Evolutionary conservation across 345 rosid genomes (phyloP).

Genomic region (Excoecaria agallocha): DNA sequence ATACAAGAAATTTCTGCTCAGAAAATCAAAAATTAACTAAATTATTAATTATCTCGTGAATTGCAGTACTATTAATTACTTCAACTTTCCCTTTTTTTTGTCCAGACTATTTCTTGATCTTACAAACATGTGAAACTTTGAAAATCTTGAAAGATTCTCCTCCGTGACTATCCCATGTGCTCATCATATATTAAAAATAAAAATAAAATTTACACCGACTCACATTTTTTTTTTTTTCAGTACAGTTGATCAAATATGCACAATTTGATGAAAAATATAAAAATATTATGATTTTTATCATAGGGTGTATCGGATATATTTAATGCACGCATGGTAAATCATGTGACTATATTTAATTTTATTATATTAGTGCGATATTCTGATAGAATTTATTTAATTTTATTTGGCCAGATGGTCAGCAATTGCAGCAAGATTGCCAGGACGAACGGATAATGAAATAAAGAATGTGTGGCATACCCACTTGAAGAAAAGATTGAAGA

Average conservation of each 20-base stretch:
- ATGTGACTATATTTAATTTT: neutral
- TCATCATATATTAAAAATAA: neutral
- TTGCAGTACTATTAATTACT: neutral
- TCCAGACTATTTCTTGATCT: neutral
- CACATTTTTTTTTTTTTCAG: neutral
- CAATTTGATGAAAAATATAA: no score
- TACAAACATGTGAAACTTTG: slow-evolving; percentile 14
- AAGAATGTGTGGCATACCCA: slow-evolving; percentile 87
- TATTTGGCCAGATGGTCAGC: slow-evolving; percentile 64
- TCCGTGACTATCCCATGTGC: neutral
- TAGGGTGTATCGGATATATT: no score
- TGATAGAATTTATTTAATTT: neutral
- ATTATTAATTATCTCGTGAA: neutral
- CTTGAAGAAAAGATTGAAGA: slow-evolving; percentile 58
- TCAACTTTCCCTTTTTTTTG: no score
- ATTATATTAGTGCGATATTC: neutral
- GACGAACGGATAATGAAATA: slow-evolving; percentile 82
- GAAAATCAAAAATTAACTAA: no score
- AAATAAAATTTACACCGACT: neutral
- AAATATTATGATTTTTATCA: no score
- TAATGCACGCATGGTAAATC: no score
- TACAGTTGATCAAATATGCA: no score
- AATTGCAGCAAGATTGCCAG: slow-evolving; percentile 74
- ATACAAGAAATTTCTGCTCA: no score
- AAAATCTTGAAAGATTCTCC: slow-evolving; percentile 25